Evolutionary conservation across 1,139 yeast genomes (phyloP), one percentile per base, ranked within the genome.

Genomic region (Yamadazyma friedrichii): DNA sequence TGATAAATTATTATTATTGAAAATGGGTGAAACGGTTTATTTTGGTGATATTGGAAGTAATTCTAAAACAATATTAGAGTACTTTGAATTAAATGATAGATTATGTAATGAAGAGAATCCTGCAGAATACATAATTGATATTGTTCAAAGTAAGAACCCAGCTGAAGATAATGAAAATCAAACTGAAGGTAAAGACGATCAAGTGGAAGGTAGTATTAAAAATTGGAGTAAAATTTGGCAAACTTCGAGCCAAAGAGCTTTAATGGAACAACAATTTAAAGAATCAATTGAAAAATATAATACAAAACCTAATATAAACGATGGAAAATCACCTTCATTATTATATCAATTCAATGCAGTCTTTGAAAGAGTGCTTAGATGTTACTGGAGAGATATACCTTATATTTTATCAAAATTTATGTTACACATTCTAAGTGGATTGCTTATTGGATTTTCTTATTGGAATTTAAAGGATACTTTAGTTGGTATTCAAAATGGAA

Each of bases 1-100:
- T 64, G 93, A 88, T 6, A 75, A 82, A 22, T 68, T 88, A n/a
- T 62, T 87, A 16, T 61, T 88, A 33, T 85, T 88, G 0, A 79
- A 79, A 52, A 89, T 89, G 9, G 96, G 95, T 2, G 64, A 64
- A 38, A 84, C 82, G 8, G 81, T 84, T 8, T 88, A 76, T 55
- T 78, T 83, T 61, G 84, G 84, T 1, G 88, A 84, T 40, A 73
- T 86, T 53, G 95, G 95, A 42, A 63, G 71, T 36, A 78, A 80
- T 54, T 83, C 88, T 43, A 59, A 62, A 39, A 70, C 78, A 5
- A 68, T 86, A 61, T 79, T 83, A 40, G 61, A 76, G 46, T 86
- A 86, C 62, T 86, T 86, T 57, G 94, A 85, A 55, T 93, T 93
- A 34, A 82, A 89, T 25, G 78, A 78, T 36, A 61, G 61, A 38